Evolutionary conservation across 768 basidiomycete species (phyloP).

Genomic region (Chalciporus chontae): DNA sequence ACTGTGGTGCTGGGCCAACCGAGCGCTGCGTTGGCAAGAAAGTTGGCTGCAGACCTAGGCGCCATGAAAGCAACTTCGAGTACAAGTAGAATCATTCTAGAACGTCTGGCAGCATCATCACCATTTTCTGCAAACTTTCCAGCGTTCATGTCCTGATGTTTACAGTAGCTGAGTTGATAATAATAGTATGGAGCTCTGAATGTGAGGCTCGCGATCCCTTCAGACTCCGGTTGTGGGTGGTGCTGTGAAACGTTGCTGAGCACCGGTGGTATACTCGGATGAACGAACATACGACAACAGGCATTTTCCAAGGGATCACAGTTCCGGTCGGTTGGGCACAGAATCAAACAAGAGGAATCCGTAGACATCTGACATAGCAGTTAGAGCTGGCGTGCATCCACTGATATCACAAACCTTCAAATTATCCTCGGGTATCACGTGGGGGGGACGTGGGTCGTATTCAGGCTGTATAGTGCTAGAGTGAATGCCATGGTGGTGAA

Average conservation of each 20-base stretch:
- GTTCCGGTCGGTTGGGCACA: conserved; percentile 64
- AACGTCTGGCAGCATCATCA: conserved; percentile 57
- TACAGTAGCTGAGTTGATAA: conserved; percentile 6
- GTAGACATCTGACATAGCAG: conserved; percentile 39
- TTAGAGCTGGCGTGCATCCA: background rate
- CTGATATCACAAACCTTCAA: conserved; percentile 40
- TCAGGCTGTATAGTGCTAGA: conserved; percentile 94
- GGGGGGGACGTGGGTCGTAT: conserved; percentile 44
- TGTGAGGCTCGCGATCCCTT: conserved; percentile 14
- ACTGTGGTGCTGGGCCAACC: conserved; percentile 55
- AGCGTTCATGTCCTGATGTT: conserved; percentile 40
- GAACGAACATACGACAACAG: conserved; percentile 67
- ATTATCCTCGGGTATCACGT: conserved; percentile 40
- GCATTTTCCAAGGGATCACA: conserved; percentile 70
- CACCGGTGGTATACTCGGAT: background rate
- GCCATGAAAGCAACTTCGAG: conserved; percentile 43
- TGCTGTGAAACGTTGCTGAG: conserved; percentile 30
- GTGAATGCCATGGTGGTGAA: conserved; percentile 93
- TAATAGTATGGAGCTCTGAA: conserved; percentile 24
- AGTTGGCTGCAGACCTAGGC: conserved; percentile 61
- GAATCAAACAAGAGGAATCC: conserved; percentile 63
- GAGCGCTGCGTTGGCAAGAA: conserved; percentile 60
- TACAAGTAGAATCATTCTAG: conserved; percentile 51
- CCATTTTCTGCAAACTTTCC: conserved; percentile 75
- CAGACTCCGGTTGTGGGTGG: conserved; percentile 46